Conservation (phyloP, 139 green algal genomes). For the Ostreobium quekettii region DNA sequence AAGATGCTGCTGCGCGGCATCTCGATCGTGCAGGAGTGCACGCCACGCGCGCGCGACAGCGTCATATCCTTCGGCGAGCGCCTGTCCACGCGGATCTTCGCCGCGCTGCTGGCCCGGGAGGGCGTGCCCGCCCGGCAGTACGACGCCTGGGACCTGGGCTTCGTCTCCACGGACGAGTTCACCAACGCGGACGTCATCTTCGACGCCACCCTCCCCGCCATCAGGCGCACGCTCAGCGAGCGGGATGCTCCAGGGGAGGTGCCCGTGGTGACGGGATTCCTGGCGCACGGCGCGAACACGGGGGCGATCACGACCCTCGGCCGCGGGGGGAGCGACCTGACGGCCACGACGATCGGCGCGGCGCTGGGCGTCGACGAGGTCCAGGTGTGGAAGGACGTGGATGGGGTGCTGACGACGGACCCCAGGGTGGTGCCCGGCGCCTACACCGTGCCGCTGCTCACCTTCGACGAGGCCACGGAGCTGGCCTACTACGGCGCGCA, state of each 20-base stretch:
- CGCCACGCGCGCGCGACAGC: constrained; percentile 73
- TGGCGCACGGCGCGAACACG: constrained; percentile 63
- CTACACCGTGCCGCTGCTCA: constrained; percentile 76
- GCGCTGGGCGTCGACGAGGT: constrained; percentile 75
- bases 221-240: constrained; percentile 22
- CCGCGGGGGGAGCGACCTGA: constrained; percentile 89
- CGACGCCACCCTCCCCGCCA: constrained; percentile 24
- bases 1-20: constrained; percentile 83
- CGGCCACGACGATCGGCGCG: constrained; percentile 86
- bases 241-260: constrained; percentile 27
- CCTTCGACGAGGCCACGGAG: constrained; percentile 96
- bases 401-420: constrained; percentile 91
- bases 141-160: constrained; percentile 80
- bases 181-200: constrained; percentile 64
- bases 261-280: constrained; percentile 92
- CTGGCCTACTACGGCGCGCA: constrained; percentile 95
- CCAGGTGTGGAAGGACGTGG: constrained; percentile 98
- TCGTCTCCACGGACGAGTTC: constrained; percentile 91
- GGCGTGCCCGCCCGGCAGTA: constrained; percentile 65
- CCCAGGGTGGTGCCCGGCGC: constrained; percentile 73
- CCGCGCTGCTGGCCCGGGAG: constrained; percentile 52
- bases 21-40: constrained; percentile 89
- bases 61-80: constrained; percentile 97
- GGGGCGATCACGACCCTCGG: constrained; percentile 94
- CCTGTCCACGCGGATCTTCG: constrained; percentile 91